These are phyloP conservation scores for Fomitopsis betulina DNA, from an alignment of 1,284 basidiomycete species.

Conservation along the genomic window DNA sequence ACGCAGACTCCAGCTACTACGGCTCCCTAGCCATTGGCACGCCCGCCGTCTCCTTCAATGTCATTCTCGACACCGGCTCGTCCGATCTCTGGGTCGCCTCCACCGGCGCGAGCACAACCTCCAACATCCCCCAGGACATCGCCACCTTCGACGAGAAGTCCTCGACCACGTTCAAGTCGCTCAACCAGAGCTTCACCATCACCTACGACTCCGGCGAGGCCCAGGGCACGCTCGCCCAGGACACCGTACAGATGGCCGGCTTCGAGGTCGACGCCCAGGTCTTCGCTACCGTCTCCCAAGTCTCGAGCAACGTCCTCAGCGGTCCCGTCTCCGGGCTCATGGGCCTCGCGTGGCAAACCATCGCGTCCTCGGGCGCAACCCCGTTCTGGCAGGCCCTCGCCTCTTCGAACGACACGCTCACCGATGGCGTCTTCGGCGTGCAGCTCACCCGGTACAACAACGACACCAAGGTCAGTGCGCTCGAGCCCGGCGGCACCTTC, in stretches of 20 bases:
- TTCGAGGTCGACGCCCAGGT: constrained; percentile 41
- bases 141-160: constrained; percentile 19
- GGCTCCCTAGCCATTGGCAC: constrained; percentile 38
- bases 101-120: background rate
- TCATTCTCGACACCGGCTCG: constrained; percentile 59
- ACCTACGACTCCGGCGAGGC: constrained; percentile 31
- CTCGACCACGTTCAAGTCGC: constrained; percentile 23
- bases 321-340: constrained; percentile 32
- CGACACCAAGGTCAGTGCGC: constrained; percentile 35
- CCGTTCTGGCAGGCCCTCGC: constrained; percentile 63
- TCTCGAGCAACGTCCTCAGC: constrained; percentile 22
- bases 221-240: constrained; percentile 29
- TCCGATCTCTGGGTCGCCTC: constrained; percentile 29
- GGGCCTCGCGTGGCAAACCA: constrained; percentile 34
- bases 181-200: constrained; percentile 22
- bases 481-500: constrained; percentile 78
- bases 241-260: constrained; percentile 35
- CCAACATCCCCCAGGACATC: constrained; percentile 16
- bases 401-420: constrained; percentile 47
- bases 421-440: constrained; percentile 73
- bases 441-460: constrained; percentile 77
- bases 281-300: constrained; percentile 29
- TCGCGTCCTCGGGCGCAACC: constrained; percentile 34
- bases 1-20: constrained; percentile 30
- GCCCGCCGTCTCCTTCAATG: constrained; percentile 32